Evolutionary conservation across 495 filamentous ascomycete genomes (phyloP), one percentile per base, ranked within the genome.

Genomic region (Hypoxylon lienhwacheense): DNA sequence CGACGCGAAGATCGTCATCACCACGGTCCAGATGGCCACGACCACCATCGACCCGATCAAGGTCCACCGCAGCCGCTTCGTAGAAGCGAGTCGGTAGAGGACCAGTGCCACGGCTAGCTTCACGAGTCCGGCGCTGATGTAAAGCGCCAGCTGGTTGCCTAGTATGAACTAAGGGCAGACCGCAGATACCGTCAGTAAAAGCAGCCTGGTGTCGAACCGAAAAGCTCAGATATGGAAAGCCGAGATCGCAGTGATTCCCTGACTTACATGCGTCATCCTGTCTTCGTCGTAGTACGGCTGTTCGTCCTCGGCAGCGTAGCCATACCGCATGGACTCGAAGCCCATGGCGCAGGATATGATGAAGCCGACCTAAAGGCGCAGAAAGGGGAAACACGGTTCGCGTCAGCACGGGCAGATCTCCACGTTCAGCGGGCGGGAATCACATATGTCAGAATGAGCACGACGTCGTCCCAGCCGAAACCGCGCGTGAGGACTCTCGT

Each of bases 71-170:
- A 66, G 20, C 5, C 47, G 41, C 20, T 55, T 66, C 5, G 53
- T 45, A 12, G 59, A 51, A 5, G 56, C 47, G 10, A 66, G 42
- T 8, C 64, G 64, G 31, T 61, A 59, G 29, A 66, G 64, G 8
- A 66, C 61, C 16, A 64, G 43, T 6, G 64, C 64, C 21, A 66
- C 64, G 7, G 64, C 64, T 31, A 66, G 10, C 29, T 66, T 66
- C 0, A 66, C 61, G 1, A 66, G 31, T 4, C 64, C 64, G 15
- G 64, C 61, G n/a, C 61, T 53, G 29, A 66, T 62, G 40, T 66
- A 66, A 7, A 66, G 54, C 5, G 49, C 21, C 16, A 63, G 36
- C 47, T 66, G 64, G 40, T 66, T 59, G 7, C 48, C 64, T 28
- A 59, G 64, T 22, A 59, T 43, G 53, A 64, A 64, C 64, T 66